Evolutionary conservation across 2,329 filamentous ascomycete species (phyloP).

Genomic region (Chrysoporthe deuterocubensis): DNA sequence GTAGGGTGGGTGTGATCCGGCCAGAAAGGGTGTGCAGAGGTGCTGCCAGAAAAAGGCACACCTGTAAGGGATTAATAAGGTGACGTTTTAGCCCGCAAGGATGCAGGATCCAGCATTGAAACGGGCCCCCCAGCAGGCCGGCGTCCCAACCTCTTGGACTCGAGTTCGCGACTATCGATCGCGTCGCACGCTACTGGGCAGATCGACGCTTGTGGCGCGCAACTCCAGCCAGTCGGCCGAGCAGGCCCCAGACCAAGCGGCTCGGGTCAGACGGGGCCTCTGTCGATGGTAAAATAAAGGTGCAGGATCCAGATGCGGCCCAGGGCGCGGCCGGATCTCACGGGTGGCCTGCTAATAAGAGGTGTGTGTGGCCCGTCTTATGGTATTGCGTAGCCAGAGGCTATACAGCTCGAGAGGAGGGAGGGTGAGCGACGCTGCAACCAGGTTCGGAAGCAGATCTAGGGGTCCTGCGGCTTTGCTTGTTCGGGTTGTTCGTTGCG

Average conservation of each 20-base stretch:
- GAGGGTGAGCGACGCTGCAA: neutral
- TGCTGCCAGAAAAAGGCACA: neutral
- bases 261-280: neutral
- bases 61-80: neutral
- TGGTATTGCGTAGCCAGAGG: too few relatives aligned
- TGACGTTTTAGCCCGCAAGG: constrained; percentile 11
- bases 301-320: constrained; percentile 1
- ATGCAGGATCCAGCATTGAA: constrained; percentile 5
- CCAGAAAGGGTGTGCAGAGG: constrained; percentile 6
- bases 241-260: neutral
- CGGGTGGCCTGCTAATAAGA: neutral
- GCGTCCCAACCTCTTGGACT: constrained; percentile 8
- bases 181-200: neutral
- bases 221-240: neutral
- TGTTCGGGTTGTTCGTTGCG: neutral
- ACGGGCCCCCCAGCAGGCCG: constrained; percentile 5
- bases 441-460: neutral
- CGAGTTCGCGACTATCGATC: neutral
- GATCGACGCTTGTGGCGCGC: constrained; percentile 7
- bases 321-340: neutral
- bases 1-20: neutral
- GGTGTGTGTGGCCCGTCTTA: neutral
- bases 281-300: constrained; percentile 2
- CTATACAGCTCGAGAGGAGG: neutral
- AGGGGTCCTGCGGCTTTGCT: constrained; percentile 6